phyloP scores from a whole-genome alignment of 2,329 filamentous ascomycete species.

The Cercospora sojina region DNA sequence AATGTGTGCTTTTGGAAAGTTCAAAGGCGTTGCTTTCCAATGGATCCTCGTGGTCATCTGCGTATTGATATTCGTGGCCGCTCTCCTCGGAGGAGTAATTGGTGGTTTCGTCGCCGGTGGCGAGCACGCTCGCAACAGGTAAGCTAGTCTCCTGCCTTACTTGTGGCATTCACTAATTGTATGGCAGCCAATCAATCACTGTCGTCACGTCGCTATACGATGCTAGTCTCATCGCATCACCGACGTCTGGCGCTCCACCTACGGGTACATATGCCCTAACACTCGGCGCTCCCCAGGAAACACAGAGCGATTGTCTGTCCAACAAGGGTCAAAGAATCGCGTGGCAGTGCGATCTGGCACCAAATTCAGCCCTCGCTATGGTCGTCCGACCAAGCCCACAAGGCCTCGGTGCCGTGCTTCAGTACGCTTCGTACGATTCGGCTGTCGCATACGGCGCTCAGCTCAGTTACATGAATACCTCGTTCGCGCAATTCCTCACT shows the following conservation, averaged over 20 bases:
- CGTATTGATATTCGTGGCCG: conserved; percentile 36
- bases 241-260: conserved; percentile 54
- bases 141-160: conserved; percentile 15
- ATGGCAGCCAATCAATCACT: conserved; percentile 20
- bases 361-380: conserved; percentile 33
- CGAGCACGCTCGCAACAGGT: conserved; percentile 28
- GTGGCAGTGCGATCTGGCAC: conserved; percentile 61
- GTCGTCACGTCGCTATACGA: conserved; percentile 36
- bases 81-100: conserved; percentile 38
- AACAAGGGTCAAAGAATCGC: conserved; percentile 56
- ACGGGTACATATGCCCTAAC: conserved; percentile 60
- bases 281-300: conserved; percentile 50
- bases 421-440: conserved; percentile 32
- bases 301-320: conserved; percentile 58
- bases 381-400: conserved; percentile 28
- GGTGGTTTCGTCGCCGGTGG: conserved; percentile 37
- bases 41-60: conserved; percentile 34
- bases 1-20: conserved; percentile 25
- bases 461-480: conserved; percentile 47
- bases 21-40: conserved; percentile 37
- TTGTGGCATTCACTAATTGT: conserved; percentile 12
- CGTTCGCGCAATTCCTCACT: conserved; percentile 49
- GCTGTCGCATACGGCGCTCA: conserved; percentile 61
- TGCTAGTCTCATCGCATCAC: conserved; percentile 48
- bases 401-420: conserved; percentile 33